Conservation (phyloP, 2,329 filamentous ascomycete genomes). For the Phialophora chinensis region DNA sequence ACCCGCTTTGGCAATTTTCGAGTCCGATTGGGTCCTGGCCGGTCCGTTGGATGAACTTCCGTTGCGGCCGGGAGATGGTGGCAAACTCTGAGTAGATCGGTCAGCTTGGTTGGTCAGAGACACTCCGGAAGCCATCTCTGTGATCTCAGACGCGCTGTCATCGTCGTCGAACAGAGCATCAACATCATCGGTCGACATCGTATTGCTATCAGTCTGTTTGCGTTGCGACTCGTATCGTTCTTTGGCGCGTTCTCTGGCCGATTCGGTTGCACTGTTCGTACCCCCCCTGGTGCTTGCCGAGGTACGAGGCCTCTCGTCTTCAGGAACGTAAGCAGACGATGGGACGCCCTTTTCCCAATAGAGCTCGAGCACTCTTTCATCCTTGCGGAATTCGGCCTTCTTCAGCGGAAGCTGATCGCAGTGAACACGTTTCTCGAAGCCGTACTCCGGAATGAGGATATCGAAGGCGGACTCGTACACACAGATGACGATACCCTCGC, state of each 20-base stretch:
- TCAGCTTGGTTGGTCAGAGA: constrained; percentile 74
- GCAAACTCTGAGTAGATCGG: constrained; percentile 92
- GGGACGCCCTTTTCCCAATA: constrained; percentile 99
- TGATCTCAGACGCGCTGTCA: constrained; percentile 83
- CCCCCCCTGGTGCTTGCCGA: constrained; percentile 74
- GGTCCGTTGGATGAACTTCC: constrained; percentile 70
- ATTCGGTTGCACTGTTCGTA: constrained; percentile 78
- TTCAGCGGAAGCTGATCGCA: constrained; percentile 96
- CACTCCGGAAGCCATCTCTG: constrained; percentile 89
- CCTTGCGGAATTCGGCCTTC: constrained; percentile 99
- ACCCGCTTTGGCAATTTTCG: constrained; percentile 75
- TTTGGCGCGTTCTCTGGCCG: constrained; percentile 78
- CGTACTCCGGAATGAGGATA: constrained; percentile 95
- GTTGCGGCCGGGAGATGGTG: constrained; percentile 83
- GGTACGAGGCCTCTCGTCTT: constrained; percentile 92
- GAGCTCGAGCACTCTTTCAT: constrained; percentile 88
- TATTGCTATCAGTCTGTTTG: constrained; percentile 92
- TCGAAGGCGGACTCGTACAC: constrained; percentile 99
- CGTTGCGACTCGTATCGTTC: constrained; percentile 90
- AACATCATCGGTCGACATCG: constrained; percentile 88
- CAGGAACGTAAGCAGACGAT: constrained; percentile 92
- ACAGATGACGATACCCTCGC: constrained; percentile 92
- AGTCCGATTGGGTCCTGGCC: constrained; percentile 90
- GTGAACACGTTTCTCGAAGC: constrained; percentile 98
- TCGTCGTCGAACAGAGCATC: constrained; percentile 97